A percentile compares a stretch with the other conserved stretches of the same genome.
Conservation (phyloP, 192 early-diverging fungal genomes). For the Entomortierella chlamydospora region DNA sequence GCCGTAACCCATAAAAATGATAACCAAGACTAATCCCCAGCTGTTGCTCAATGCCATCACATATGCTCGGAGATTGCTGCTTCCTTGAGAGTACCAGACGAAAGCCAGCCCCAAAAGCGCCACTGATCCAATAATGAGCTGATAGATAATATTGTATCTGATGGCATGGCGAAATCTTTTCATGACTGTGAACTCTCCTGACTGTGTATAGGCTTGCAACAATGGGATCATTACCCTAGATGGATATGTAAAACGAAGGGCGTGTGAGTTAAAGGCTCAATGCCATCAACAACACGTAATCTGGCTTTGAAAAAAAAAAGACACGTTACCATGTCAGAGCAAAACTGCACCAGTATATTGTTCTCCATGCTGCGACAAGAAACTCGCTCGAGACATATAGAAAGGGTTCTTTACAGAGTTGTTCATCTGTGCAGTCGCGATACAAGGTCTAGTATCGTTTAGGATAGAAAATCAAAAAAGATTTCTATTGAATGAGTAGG, state of each 20-base stretch:
- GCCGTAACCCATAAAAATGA: constrained; percentile 94
- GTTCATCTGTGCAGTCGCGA: constrained; percentile 67
- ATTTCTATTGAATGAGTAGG: neutral
- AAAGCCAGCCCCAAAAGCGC: constrained; percentile 83
- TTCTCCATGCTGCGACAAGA: constrained; percentile 82
- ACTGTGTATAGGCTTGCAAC: constrained; percentile 86
- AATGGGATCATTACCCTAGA: constrained; percentile 81
- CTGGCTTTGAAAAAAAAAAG: constrained; percentile 24
- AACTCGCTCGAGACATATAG: constrained; percentile 79
- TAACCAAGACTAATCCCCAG: constrained; percentile 90
- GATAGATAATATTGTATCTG: constrained; percentile 87
- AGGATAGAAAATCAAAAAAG: too few species aligned
- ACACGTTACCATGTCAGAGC: constrained; percentile 79
- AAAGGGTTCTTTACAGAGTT: constrained; percentile 77
- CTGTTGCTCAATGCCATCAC: constrained; percentile 95
- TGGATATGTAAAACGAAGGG: neutral
- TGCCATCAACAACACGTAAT: constrained; percentile 21
- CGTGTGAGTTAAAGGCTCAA: too few species aligned
- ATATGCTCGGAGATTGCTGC: constrained; percentile 73
- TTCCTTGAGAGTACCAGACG: constrained; percentile 63
- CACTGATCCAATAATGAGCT: constrained; percentile 73
- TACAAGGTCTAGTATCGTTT: constrained; percentile 75
- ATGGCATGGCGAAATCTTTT: constrained; percentile 78
- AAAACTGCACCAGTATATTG: constrained; percentile 93
- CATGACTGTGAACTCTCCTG: constrained; percentile 83